Conservation (phyloP, 2,329 filamentous ascomycete genomes). For the Malbranchea zuffiana region DNA sequence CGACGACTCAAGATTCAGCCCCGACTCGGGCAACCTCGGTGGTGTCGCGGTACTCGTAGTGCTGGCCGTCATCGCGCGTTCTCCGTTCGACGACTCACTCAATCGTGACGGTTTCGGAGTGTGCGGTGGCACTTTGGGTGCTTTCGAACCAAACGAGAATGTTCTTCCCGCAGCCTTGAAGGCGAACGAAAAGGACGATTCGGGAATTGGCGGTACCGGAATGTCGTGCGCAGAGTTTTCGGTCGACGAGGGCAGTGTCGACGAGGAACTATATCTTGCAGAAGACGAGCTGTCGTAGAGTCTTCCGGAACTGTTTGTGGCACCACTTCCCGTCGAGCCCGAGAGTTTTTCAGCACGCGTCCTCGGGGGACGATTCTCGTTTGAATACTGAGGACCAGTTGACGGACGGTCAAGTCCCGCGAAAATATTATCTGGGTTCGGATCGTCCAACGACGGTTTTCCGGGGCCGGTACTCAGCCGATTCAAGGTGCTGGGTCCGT, state of each 20-base stretch:
- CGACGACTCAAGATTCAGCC: conserved; percentile 31
- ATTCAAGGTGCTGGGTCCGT: conserved; percentile 28
- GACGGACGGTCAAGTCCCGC: conserved; percentile 24
- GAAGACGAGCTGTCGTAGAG: conserved; percentile 39
- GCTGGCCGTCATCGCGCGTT: conserved; percentile 41
- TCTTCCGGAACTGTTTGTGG: conserved; percentile 37
- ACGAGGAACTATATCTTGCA: conserved; percentile 44
- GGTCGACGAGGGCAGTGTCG: conserved; percentile 46
- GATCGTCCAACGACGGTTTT: conserved; percentile 27
- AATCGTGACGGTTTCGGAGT: conserved; percentile 10
- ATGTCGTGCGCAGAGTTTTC: conserved; percentile 36
- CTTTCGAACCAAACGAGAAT: conserved; percentile 43
- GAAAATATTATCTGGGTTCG: conserved; percentile 31
- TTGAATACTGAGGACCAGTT: conserved; percentile 20
- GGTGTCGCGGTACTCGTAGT: conserved; percentile 43
- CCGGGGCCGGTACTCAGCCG: conserved; percentile 24
- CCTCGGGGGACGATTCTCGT: conserved; percentile 2
- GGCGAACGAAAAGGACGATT: conserved; percentile 28
- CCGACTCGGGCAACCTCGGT: conserved; percentile 40
- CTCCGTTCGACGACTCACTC: conserved; percentile 23
- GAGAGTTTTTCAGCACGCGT: conserved; percentile 19
- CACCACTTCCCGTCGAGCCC: conserved; percentile 37
- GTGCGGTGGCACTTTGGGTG: conserved; percentile 24
- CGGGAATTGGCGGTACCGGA: conserved; percentile 32
- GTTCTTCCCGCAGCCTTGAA: conserved; percentile 40